Conservation (phyloP, 768 basidiomycete species). For the Calocybe cyanea region DNA sequence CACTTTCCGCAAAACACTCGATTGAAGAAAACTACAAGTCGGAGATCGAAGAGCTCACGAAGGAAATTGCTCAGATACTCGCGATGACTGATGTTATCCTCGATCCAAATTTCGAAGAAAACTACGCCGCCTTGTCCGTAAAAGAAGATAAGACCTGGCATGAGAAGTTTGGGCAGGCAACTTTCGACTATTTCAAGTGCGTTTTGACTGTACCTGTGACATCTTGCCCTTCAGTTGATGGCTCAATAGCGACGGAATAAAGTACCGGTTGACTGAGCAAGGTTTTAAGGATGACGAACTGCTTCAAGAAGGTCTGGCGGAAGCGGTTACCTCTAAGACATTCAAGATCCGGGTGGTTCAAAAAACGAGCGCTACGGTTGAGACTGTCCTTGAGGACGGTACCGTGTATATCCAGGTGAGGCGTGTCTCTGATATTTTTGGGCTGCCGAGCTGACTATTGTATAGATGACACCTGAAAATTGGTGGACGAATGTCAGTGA, state of each 20-base stretch:
- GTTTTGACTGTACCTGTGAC: not conserved
- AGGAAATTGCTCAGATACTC: slow-evolving; percentile 27
- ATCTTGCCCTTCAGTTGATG: not conserved
- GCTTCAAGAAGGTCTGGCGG: slow-evolving; percentile 37
- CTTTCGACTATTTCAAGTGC: slow-evolving; percentile 28
- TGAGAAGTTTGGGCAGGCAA: slow-evolving; percentile 22
- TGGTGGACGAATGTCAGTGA: slow-evolving; percentile 22
- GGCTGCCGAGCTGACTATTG: not conserved
- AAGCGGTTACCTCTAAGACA: slow-evolving; percentile 30
- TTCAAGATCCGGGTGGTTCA: slow-evolving; percentile 35
- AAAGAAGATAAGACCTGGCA: slow-evolving; percentile 28
- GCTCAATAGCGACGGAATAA: slow-evolving; percentile 26
- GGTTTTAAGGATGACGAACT: slow-evolving; percentile 36
- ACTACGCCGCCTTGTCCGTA: slow-evolving; percentile 25
- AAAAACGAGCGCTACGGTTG: slow-evolving; percentile 24
- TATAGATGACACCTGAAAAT: slow-evolving; percentile 20
- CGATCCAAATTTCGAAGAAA: slow-evolving; percentile 35
- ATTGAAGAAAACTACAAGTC: slow-evolving; percentile 29
- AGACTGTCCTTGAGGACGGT: slow-evolving; percentile 33
- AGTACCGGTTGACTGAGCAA: slow-evolving; percentile 26
- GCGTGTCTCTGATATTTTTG: not conserved
- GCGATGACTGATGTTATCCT: slow-evolving; percentile 30
- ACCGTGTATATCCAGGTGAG: slow-evolving; percentile 32
- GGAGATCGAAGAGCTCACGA: slow-evolving; percentile 25
- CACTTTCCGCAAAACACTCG: slow-evolving; percentile 31